Conservation (phyloP, 2,329 filamentous ascomycete genomes). For the Cladophialophora psammophila region DNA sequence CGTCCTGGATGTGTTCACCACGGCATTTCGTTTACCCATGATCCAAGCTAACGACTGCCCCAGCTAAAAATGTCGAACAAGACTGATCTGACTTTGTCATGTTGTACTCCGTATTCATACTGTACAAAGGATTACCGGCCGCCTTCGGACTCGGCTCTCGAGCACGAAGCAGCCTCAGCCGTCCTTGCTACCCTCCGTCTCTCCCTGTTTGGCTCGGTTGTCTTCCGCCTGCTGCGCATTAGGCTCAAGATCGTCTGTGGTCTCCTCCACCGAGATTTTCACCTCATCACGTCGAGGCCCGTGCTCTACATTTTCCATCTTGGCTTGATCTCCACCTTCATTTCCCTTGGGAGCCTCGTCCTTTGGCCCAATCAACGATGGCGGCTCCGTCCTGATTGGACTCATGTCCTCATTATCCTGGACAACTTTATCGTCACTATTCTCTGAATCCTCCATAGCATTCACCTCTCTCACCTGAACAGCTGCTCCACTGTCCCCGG, state of each 20-base stretch:
- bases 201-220: constrained; percentile 3
- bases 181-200: neutral
- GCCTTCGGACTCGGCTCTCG: neutral
- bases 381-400: constrained; percentile 5
- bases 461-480: neutral
- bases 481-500: neutral
- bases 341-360: neutral
- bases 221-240: constrained; percentile 6
- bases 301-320: neutral
- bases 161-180: neutral
- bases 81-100: neutral
- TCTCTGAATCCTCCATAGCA: neutral
- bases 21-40: neutral
- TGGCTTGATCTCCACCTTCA: neutral
- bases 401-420: constrained; percentile 18
- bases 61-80: neutral
- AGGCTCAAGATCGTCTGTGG: constrained; percentile 5
- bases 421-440: neutral
- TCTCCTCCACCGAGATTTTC: constrained; percentile 13
- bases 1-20: neutral
- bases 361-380: neutral
- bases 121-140: neutral
- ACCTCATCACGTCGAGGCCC: neutral
- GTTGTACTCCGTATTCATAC: neutral
- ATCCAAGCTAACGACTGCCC: neutral